Evolutionary conservation across 768 basidiomycete species (phyloP).

Genomic region (Agaricus bisporus): DNA sequence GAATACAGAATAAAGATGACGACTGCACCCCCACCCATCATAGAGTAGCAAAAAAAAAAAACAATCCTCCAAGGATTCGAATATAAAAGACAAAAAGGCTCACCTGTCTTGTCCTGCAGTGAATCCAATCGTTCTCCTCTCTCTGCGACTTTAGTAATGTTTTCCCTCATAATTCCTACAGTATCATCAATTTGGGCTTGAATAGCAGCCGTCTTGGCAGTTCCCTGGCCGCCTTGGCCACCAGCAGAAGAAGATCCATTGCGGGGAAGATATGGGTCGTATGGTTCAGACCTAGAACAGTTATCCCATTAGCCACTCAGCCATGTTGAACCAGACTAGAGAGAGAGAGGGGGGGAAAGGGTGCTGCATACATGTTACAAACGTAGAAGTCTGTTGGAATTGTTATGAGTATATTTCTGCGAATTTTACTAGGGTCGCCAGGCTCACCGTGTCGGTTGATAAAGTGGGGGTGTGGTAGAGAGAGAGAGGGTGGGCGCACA

Average conservation of each 20-base stretch:
- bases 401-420: background rate
- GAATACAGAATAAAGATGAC: too few relatives aligned
- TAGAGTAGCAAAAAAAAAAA: background rate
- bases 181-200: constrained; percentile 98
- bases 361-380: constrained; percentile 28
- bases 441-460: constrained; percentile 37
- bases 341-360: constrained; percentile 13
- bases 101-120: constrained; percentile 97
- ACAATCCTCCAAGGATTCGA: background rate
- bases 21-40: background rate
- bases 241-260: constrained; percentile 57
- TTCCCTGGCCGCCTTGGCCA: constrained; percentile 52
- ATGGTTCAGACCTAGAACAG: constrained; percentile 82
- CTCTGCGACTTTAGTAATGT: constrained; percentile 94
- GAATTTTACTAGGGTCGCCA: background rate
- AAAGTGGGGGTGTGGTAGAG: constrained; percentile 14
- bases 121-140: constrained; percentile 91
- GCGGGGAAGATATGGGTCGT: constrained; percentile 96
- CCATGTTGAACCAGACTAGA: background rate
- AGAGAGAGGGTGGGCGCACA: constrained; percentile 12
- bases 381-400: constrained; percentile 23
- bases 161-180: constrained; percentile 96
- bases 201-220: constrained; percentile 88
- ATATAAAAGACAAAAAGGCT: constrained; percentile 22
- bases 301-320: background rate